Conservation (phyloP, 2,329 filamentous ascomycete species). For the Arthrinium phaeospermum region DNA sequence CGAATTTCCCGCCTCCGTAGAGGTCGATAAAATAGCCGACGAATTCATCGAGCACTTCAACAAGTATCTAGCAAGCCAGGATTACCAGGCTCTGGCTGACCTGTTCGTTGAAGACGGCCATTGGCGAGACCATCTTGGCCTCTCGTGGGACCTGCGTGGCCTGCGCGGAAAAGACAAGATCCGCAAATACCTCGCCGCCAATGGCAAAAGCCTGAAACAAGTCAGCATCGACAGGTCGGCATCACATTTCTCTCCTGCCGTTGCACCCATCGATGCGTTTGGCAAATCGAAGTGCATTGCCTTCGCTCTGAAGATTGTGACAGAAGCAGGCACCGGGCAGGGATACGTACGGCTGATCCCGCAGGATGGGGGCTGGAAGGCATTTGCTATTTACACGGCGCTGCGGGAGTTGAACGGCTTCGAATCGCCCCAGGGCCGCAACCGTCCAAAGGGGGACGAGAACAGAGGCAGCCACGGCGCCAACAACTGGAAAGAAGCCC, state of each 20-base stretch:
- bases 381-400: slow-evolving; percentile 67
- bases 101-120: slow-evolving; percentile 54
- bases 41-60: slow-evolving; percentile 45
- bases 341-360: slow-evolving; percentile 61
- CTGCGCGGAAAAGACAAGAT: slow-evolving; percentile 51
- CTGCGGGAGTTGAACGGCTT: slow-evolving; percentile 59
- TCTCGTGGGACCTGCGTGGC: slow-evolving; percentile 63
- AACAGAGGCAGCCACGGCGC: slow-evolving; percentile 58
- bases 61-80: slow-evolving; percentile 39
- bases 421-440: slow-evolving; percentile 54
- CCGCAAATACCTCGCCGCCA: slow-evolving; percentile 42
- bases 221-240: slow-evolving; percentile 54
- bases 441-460: slow-evolving; percentile 60
- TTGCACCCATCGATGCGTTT: slow-evolving; percentile 53
- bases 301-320: slow-evolving; percentile 61
- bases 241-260: slow-evolving; percentile 48
- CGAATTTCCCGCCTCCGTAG: slow-evolving; percentile 35
- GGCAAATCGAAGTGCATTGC: slow-evolving; percentile 59
- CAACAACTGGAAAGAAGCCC: slow-evolving; percentile 66
- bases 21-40: slow-evolving; percentile 45
- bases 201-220: slow-evolving; percentile 48
- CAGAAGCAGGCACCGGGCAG: slow-evolving; percentile 57
- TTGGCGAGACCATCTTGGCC: slow-evolving; percentile 64
- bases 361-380: slow-evolving; percentile 58
- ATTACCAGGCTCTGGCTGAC: slow-evolving; percentile 40